Percentiles rank a stretch among this genome's conserved stretches.
Evolutionary conservation across 1,284 basidiomycete genomes (phyloP).

Genomic region (Marasmius sp.): DNA sequence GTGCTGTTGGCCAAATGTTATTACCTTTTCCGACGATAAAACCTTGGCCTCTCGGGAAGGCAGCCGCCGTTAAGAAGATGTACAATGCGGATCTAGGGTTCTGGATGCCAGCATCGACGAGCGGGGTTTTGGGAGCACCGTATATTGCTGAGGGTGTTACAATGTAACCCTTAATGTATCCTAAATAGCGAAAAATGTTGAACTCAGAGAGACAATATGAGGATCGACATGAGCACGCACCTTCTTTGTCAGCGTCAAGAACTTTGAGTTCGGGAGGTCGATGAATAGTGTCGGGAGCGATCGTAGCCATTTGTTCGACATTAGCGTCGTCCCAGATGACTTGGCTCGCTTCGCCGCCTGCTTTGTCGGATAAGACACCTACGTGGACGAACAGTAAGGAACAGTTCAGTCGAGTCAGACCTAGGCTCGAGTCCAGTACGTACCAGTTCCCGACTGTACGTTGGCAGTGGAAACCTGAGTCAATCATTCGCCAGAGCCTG

Average conservation of each 20-base stretch:
- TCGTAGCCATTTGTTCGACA: conserved; percentile 30
- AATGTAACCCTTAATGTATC: background rate
- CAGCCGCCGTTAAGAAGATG: background rate
- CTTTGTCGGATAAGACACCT: background rate
- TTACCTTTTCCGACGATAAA: background rate
- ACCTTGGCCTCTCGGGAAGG: background rate
- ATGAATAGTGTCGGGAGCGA: conserved; percentile 32
- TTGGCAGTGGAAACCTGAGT: background rate
- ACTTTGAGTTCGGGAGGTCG: conserved; percentile 29
- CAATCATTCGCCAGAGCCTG: background rate
- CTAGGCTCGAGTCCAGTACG: background rate
- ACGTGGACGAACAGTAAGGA: background rate
- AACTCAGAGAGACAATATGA: background rate
- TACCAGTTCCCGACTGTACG: conserved; percentile 33
- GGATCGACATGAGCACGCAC: conserved; percentile 11
- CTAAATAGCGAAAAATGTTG: background rate
- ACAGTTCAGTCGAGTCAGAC: background rate
- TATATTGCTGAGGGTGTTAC: background rate
- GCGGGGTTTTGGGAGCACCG: background rate
- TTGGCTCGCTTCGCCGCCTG: conserved; percentile 24
- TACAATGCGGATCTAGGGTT: background rate
- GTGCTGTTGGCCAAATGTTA: background rate
- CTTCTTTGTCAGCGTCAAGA: conserved; percentile 31
- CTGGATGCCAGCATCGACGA: background rate
- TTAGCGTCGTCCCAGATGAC: conserved; percentile 38